phyloP scores from a whole-genome alignment of 139 green algal species.

The Eudorina sp. region DNA sequence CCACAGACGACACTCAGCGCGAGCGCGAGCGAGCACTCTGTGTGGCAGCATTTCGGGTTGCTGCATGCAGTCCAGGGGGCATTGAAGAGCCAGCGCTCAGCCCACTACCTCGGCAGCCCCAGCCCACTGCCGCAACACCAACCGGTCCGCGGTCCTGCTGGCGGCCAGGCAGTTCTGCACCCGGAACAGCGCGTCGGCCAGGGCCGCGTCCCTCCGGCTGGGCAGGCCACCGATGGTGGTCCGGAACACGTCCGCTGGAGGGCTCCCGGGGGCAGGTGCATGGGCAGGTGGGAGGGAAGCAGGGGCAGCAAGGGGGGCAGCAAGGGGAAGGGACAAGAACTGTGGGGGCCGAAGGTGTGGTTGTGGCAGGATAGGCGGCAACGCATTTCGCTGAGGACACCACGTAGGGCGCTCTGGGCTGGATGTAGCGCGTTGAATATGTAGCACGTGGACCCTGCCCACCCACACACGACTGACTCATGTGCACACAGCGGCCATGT shows the following conservation, averaged over 20 bases:
- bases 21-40: no score
- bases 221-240: not conserved
- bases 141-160: not conserved
- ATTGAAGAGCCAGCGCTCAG: no score
- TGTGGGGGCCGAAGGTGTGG: not conserved
- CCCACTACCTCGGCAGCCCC: no score
- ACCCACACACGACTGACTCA: no score
- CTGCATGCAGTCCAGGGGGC: no score
- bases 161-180: conserved; percentile 18
- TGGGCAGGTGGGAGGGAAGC: not conserved
- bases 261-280: not conserved
- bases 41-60: no score
- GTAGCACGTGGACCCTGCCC: no score
- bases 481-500: not conserved
- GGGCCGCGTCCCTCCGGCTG: not conserved
- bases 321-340: not conserved
- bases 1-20: no score
- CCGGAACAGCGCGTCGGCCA: conserved; percentile 27
- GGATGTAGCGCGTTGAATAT: no score
- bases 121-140: not conserved
- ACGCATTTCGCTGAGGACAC: not conserved
- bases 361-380: not conserved
- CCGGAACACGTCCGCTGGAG: not conserved
- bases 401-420: no score
- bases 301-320: not conserved